Base-by-base conservation (phyloP, 2,329 filamentous ascomycete genomes). In the Ceratocystis destructans region DNA sequence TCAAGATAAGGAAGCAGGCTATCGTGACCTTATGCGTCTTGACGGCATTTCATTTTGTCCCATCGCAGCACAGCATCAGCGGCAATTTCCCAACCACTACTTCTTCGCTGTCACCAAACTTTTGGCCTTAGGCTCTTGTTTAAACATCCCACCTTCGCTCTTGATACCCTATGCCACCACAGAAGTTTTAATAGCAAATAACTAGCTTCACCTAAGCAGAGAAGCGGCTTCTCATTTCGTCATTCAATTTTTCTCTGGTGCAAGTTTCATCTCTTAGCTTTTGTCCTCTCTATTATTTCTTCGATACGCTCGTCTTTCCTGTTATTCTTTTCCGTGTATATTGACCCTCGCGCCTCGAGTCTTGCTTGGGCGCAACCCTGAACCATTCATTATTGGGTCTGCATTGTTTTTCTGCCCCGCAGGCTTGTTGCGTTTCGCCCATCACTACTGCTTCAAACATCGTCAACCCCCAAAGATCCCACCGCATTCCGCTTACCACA, bases 141-240 rank as follows among this genome's bases (percentile, higher is more conserved):
- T 59, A 50, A 28, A 28, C 53, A 65, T 65, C 64, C 50, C 64
- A 65, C 64, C 61, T 65, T 55, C 63, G 50, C 22, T 48, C 55
- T 62, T 46, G 15, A 17, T 55, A 64, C 44, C 59, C 25, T 25
- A 48, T 50, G 33, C 48, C 50, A 37, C 48, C 50, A 37, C 48
- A 64, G 15, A 53, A 41, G 63, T 25, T 44, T 44, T 31, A 41
- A 37, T 28, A 45, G 8, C 22, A 41, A 41, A 64, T 41, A 8
- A 37, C 8, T 7, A 37, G 17, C 55, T 33, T 59, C 31, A 59
- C 28, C 28, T 20, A n/a, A 20, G n/a, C 33, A 57, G 10, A 17
- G 12, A 31, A 31, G 28, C 2, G 37, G 48, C 10, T 53, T 53
- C 48, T 28, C 48, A 25, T 28, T 28, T 15, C 15, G 48, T 5